These are phyloP conservation scores for Aspergillus ustus DNA, from an alignment of 2,329 filamentous ascomycete species.

Conservation along the genomic window DNA sequence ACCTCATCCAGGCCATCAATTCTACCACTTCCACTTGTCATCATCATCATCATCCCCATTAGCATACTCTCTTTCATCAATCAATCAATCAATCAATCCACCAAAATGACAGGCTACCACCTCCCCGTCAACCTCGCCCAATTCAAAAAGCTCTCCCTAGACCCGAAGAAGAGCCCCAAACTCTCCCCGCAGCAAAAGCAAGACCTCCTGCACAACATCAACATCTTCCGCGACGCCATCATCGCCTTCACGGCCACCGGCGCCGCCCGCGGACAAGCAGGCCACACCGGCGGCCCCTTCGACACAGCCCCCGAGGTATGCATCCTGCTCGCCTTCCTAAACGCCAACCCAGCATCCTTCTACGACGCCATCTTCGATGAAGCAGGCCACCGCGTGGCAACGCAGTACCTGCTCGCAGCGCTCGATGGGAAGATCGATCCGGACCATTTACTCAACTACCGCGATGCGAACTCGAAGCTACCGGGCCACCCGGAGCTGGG, in stretches of 20 bases:
- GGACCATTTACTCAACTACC: conserved; percentile 48
- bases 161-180: conserved; percentile 36
- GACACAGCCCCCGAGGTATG: conserved; percentile 48
- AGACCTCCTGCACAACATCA: conserved; percentile 44
- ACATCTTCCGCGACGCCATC: conserved; percentile 45
- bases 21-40: neutral
- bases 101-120: conserved; percentile 13
- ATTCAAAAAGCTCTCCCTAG: conserved; percentile 42
- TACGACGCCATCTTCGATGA: conserved; percentile 44
- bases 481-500: conserved; percentile 48
- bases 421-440: conserved; percentile 42
- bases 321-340: conserved; percentile 43
- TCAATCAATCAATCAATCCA: neutral
- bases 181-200: conserved; percentile 42
- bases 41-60: too few species aligned
- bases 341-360: conserved; percentile 37
- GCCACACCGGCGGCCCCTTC: conserved; percentile 47
- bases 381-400: conserved; percentile 47
- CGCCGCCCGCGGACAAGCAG: conserved; percentile 42
- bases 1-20: neutral
- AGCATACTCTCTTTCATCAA: too few species aligned
- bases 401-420: conserved; percentile 45
- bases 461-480: conserved; percentile 45
- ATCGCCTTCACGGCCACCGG: conserved; percentile 46
- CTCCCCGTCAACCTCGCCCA: conserved; percentile 39